A percentile compares a stretch with the other conserved stretches of the same genome.
Conservation (phyloP, 1,284 basidiomycete genomes). For the Ceratobasidium sp. region DNA sequence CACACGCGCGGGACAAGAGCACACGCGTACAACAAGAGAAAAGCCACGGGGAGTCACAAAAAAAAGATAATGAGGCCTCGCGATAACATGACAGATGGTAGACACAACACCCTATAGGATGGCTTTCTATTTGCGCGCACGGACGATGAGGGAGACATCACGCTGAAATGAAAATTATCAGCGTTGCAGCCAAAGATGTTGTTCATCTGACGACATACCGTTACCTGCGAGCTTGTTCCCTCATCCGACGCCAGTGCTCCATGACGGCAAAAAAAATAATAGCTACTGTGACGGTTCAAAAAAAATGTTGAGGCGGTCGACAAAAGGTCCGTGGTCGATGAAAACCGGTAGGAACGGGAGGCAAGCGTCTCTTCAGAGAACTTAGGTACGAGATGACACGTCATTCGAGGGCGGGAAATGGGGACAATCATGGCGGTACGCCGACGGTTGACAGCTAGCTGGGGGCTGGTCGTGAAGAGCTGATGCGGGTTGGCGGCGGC, state of each 20-base stretch:
- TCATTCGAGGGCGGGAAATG: background rate
- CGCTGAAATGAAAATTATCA: too few species aligned
- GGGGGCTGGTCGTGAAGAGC: background rate
- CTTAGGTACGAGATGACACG: background rate
- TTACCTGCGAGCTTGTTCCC: too few species aligned
- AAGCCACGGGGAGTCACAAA: too few species aligned
- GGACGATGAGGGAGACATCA: too few species aligned
- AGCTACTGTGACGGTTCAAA: background rate
- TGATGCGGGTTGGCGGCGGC: background rate
- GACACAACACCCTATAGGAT: too few species aligned
- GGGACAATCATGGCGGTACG: background rate
- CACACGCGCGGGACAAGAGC: too few species aligned
- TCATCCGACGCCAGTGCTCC: conserved; percentile 9
- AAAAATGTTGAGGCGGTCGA: background rate
- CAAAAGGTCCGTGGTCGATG: background rate
- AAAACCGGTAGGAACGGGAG: background rate
- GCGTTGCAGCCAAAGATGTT: too few species aligned
- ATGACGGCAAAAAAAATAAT: conserved; percentile 8
- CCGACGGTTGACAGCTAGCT: background rate
- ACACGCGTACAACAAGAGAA: too few species aligned
- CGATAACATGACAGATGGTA: too few species aligned
- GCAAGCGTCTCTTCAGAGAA: background rate
- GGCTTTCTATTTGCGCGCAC: too few species aligned
- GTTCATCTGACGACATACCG: too few species aligned
- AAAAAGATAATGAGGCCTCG: too few species aligned